Evolutionary conservation across 2,329 filamentous ascomycete genomes (phyloP), one percentile per base, ranked within the genome.

Genomic region (Aureobasidium sp.): DNA sequence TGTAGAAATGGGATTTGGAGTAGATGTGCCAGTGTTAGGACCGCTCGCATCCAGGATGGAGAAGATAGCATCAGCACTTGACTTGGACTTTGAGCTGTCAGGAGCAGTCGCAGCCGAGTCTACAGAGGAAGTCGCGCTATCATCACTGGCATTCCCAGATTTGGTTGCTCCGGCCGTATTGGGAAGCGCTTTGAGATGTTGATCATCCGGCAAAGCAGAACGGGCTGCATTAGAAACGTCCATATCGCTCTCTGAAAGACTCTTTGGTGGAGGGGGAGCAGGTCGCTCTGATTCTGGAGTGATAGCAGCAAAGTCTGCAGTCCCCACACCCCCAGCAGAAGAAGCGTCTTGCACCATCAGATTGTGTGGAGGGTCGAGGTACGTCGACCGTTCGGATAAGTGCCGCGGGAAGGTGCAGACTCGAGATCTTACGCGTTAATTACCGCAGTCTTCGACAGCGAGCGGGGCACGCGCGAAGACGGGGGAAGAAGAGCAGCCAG

Each of bases 241-340:
- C 57, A 50, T 51, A 17, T 50, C 57, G 57, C 46, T 60, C 34
- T 60, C 44, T 5, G 57, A 60, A 10, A 51, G 17, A 34, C 57
- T 60, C 57, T 44, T 51, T 6, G 46, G 44, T 1, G n/a, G 57
- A 36, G 27, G 27, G 10, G n/a, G 27, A 32, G n/a, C 27, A 23
- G 32, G 44, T 39, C 20, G 55, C 20, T 59, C 29, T 10, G 41
- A 37, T 7, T 57, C 41, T 47, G 42, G n/a, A 37, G 41, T 6
- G 6, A n/a, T 4, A 7, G 36, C 17, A 29, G 57, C 57, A 51
- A 60, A 60, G 12, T 60, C 57, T 41, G 57, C 46, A 29, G 27
- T 34, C 34, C 44, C 57, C 44, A 51, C 57, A 42, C 36, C 46
- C 23, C 15, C 57, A 36, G 37, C 12, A 48, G 55, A 32, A 46